Percentiles rank a stretch among this genome's conserved stretches.
phyloP scores from a whole-genome alignment of 1,284 basidiomycete genomes.

The Cerioporus squamosus region DNA sequence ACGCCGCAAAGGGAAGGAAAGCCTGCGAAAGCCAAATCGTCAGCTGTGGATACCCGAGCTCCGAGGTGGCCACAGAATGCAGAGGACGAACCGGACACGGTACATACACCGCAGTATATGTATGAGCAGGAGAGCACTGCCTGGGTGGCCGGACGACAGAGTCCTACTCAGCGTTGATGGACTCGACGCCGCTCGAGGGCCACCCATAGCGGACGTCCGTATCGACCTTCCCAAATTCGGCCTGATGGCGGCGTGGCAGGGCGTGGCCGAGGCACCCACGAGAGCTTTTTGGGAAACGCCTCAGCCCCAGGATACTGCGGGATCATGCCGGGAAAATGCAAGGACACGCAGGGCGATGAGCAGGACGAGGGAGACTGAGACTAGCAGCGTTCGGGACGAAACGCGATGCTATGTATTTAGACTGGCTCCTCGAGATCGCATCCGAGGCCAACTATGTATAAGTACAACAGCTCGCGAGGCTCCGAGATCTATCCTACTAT shows the following conservation, averaged over 20 bases:
- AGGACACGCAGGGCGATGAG: no score
- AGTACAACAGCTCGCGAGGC: no score
- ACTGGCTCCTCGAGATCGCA: no score
- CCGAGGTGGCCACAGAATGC: background rate
- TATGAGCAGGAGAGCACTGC: no score
- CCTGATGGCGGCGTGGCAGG: slow-evolving; percentile 22
- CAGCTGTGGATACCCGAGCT: slow-evolving; percentile 7
- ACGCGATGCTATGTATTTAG: no score
- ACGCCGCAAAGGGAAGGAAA: slow-evolving; percentile 4
- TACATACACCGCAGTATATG: background rate
- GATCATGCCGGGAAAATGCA: background rate
- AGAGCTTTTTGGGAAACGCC: slow-evolving; percentile 10
- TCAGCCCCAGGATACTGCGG: background rate
- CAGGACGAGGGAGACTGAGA: no score
- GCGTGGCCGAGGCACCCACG: slow-evolving; percentile 18
- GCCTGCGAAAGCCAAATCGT: slow-evolving; percentile 12
- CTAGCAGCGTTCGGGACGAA: no score
- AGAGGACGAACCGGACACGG: background rate
- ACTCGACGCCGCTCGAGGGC: background rate
- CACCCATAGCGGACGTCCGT: background rate
- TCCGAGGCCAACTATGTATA: no score
- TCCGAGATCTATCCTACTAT: no score
- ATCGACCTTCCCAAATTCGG: slow-evolving; percentile 15
- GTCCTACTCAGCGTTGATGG: slow-evolving; percentile 3
- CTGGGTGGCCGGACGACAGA: background rate